Percentiles rank a stretch among this genome's conserved stretches.
phyloP scores from a whole-genome alignment of 345 rosid species.

The Camelina hispida region DNA sequence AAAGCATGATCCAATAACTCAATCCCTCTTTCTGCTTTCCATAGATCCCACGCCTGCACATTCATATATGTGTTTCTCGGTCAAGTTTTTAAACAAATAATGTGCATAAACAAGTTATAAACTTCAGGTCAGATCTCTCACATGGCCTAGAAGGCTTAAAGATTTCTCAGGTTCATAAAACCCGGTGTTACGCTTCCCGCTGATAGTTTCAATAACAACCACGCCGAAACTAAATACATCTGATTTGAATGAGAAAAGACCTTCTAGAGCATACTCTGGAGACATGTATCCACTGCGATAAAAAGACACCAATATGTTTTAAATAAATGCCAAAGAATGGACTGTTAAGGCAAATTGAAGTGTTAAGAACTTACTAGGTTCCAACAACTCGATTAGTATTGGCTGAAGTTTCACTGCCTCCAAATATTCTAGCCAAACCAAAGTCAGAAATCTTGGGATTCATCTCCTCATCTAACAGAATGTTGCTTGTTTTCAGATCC shows the following conservation, averaged over 20 bases:
- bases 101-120: constrained; percentile 4
- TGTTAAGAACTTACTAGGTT: constrained; percentile 64
- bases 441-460: constrained; percentile 82
- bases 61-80: constrained; percentile 2
- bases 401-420: constrained; percentile 56
- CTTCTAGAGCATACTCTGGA: constrained; percentile 69
- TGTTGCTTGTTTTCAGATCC: constrained; percentile 70
- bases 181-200: constrained; percentile 55
- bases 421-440: constrained; percentile 74
- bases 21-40: constrained; percentile 50
- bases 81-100: constrained; percentile 8
- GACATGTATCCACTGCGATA: constrained; percentile 74
- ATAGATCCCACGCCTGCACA: constrained; percentile 61
- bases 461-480: constrained; percentile 69
- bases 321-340: not conserved
- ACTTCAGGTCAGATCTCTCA: constrained; percentile 41
- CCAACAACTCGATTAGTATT: constrained; percentile 69
- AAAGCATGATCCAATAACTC: constrained; percentile 51
- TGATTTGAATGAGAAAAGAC: constrained; percentile 67
- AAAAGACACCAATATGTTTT: not conserved
- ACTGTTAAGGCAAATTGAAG: not conserved
- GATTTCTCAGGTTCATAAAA: constrained; percentile 43
- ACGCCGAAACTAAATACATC: constrained; percentile 75
- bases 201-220: constrained; percentile 58
- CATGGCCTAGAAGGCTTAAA: constrained; percentile 59